Base-by-base conservation (phyloP, 768 basidiomycete species). In the Psilocybe cyanescens region DNA sequence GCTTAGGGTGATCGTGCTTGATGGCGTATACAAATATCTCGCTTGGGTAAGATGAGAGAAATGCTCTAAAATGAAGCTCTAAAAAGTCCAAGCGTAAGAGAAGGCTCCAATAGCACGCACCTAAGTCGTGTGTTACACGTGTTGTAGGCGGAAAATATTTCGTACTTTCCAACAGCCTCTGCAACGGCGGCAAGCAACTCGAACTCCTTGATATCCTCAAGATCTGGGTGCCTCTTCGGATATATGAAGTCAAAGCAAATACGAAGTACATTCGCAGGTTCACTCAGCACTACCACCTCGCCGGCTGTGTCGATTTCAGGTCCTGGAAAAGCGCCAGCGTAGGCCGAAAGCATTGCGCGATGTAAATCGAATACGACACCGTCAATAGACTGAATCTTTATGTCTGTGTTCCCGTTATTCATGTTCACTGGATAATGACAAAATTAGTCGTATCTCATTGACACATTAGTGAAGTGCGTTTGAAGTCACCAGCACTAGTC, bases 81-180 rank as follows among this genome's bases (percentile, higher is more conserved):
- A 35, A 7, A 9, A 5, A 44, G 7, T 37, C 16, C 8, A 33
- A 9, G 19, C 29, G 54, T 3, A 16, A 47, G 24, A 19, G 31
- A 54, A 46, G 41, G 8, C 12, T 44, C 3, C 33, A 7, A 29
- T 14, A 12, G 3, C 28, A 65, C 65, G 11, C 24, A 73, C 73
- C 49, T 57, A 59, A 74, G 49, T 11, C 64, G 58, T 12, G 49
- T 46, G 16, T 60, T 53, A 39, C 71, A 73, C 17, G 63, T 64
- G 17, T 68, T 65, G 67, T 72, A 71, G 2, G 67, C 71, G 28
- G 67, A 41, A 52, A 65, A 74, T 1, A 75, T 64, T 45, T 70
- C 61, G 41, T 72, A 74, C 49, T 71, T 72, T 55, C 69, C 70
- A 7, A 60, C 70, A 17, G 72, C 73, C 53, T 74, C 71, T 7